These are phyloP conservation scores for Uncinocarpus reesii DNA, from an alignment of 2,329 filamentous ascomycete species.

Conservation along the genomic window DNA sequence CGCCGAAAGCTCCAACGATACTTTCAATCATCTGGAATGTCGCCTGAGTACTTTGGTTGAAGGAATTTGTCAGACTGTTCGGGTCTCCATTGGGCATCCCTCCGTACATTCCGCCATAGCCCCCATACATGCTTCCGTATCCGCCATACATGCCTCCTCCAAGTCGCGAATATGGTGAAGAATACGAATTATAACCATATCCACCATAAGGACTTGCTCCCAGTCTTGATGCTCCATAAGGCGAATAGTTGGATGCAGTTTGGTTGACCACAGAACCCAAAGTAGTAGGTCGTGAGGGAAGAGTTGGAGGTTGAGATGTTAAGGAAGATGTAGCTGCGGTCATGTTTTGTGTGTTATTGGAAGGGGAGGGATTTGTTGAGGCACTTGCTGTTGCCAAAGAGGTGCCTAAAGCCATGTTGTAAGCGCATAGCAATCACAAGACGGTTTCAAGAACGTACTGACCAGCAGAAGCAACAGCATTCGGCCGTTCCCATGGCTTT, in stretches of 20 bases:
- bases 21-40: constrained; percentile 98
- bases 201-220: constrained; percentile 45
- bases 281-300: constrained; percentile 72
- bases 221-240: constrained; percentile 48
- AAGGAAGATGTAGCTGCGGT: constrained; percentile 30
- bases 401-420: background rate
- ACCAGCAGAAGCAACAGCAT: constrained; percentile 30
- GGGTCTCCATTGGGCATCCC: constrained; percentile 48
- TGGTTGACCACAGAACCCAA: constrained; percentile 73
- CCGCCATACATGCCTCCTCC: constrained; percentile 32
- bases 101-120: constrained; percentile 35
- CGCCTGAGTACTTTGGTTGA: constrained; percentile 86
- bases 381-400: background rate
- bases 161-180: constrained; percentile 46
- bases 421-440: background rate
- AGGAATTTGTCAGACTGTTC: constrained; percentile 87
- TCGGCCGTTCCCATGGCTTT: constrained; percentile 89
- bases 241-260: constrained; percentile 74
- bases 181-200: constrained; percentile 42
- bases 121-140: constrained; percentile 38
- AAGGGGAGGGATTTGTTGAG: background rate
- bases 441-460: background rate
- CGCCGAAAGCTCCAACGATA: constrained; percentile 89
- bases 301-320: constrained; percentile 48
- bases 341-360: background rate